These are phyloP conservation scores for Apiospora aurea DNA, from an alignment of 2,329 filamentous ascomycete genomes.

Conservation along the genomic window DNA sequence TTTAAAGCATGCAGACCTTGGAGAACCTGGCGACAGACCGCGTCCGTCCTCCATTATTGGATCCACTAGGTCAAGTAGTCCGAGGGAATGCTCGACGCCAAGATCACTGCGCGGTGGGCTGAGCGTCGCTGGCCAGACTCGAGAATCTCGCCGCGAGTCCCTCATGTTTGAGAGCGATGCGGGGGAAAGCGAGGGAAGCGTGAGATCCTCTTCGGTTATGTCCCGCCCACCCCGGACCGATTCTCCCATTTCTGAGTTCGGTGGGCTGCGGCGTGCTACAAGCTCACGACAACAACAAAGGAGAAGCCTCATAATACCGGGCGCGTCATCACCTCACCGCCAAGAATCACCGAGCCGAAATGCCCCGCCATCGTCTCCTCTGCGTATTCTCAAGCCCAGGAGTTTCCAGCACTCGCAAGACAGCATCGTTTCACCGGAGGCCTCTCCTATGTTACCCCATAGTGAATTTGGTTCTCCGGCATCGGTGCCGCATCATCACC, in stretches of 20 bases:
- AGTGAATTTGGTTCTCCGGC: constrained; percentile 83
- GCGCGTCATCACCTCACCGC: constrained; percentile 79
- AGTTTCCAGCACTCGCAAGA: constrained; percentile 66
- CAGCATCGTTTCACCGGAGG: constrained; percentile 80
- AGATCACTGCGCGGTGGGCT: constrained; percentile 75
- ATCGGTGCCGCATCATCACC: constrained; percentile 66
- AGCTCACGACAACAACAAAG: constrained; percentile 86
- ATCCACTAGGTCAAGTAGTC: constrained; percentile 88
- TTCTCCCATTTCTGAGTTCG: constrained; percentile 88
- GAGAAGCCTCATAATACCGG: constrained; percentile 82
- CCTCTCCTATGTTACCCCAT: constrained; percentile 84
- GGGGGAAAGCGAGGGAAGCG: constrained; percentile 86
- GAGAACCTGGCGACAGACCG: constrained; percentile 48
- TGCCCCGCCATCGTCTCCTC: constrained; percentile 79
- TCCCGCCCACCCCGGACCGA: constrained; percentile 78
- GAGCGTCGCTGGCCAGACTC: constrained; percentile 64
- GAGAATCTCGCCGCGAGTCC: constrained; percentile 76
- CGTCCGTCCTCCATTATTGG: constrained; percentile 67
- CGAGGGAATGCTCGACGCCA: constrained; percentile 88
- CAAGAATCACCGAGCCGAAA: constrained; percentile 87
- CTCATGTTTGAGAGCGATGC: constrained; percentile 84
- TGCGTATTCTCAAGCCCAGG: constrained; percentile 85
- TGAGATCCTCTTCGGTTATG: constrained; percentile 79
- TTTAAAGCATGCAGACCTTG: constrained; percentile 53
- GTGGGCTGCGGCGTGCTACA: constrained; percentile 75